Conservation (phyloP, 805 yeast species). For the Metschnikowia drakensbergensis region DNA sequence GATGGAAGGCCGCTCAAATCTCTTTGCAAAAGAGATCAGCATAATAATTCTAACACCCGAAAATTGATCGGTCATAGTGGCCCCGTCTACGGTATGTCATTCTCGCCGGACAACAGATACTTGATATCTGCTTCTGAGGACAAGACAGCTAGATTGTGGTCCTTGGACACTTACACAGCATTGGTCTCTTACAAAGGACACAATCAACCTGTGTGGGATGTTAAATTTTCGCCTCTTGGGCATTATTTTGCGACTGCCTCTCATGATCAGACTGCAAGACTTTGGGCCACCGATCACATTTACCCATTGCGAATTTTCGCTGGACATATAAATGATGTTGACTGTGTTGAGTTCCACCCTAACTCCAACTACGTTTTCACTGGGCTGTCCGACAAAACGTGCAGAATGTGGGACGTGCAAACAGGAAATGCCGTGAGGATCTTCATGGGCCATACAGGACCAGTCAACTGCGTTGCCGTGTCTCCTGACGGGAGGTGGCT, state of each 20-base stretch:
- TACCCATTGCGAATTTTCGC: conserved; percentile 95
- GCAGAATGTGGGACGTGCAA: conserved; percentile 96
- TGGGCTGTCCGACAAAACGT: conserved; percentile 92
- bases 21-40: conserved; percentile 51
- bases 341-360: conserved; percentile 92
- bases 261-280: conserved; percentile 94
- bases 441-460: conserved; percentile 89
- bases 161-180: conserved; percentile 83
- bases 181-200: conserved; percentile 95
- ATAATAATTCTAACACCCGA: conserved; percentile 45
- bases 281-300: conserved; percentile 98
- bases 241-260: conserved; percentile 98
- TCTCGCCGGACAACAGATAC: conserved; percentile 85
- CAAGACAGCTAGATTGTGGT: conserved; percentile 90
- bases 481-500: conserved; percentile 97
- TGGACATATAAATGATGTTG: conserved; percentile 96
- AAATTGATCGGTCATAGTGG: conserved; percentile 90
- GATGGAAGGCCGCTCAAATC: conserved; percentile 83
- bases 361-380: conserved; percentile 92
- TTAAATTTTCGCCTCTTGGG: conserved; percentile 88
- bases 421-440: conserved; percentile 87
- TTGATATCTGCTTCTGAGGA: conserved; percentile 85
- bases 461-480: conserved; percentile 79
- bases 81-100: conserved; percentile 84
- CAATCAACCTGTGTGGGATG: conserved; percentile 97